Base-by-base conservation (phyloP, 2,329 filamentous ascomycete genomes). In the Metarhizium guizhouense region DNA sequence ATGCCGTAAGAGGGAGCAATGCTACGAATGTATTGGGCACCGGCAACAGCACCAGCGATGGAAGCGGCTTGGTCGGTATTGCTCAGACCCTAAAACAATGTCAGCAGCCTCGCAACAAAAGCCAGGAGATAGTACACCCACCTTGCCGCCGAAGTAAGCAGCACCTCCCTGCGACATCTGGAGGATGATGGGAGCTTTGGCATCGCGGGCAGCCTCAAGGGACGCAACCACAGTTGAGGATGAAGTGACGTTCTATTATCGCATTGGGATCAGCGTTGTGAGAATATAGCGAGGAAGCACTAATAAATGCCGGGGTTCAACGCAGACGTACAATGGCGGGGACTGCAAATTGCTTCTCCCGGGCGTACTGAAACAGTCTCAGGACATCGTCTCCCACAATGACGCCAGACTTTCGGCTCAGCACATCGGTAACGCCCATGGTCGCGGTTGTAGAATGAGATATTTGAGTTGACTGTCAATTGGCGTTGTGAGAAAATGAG, bases 131-230 rank as follows among this genome's bases (percentile, higher is more conserved):
- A 4, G 30, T 47, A 11, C 16, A 47, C 66, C 57, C 74, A 85
- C 83, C 84, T 93, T 93, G 74, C 90, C 91, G 66, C 88, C 89
- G 71, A 95, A 95, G 83, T 86, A 95, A 67, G 91, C 92, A 61
- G 90, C 88, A 76, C 92, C 92, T 69, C 94, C 94, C 76, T 97
- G 90, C 67, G 89, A 95, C 68, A 89, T 81, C 79, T 97, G 94
- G 64, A 97, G 85, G 75, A 96, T 88, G 76, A 96, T 86, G 66
- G 94, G 94, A 59, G 89, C 82, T 75, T 95, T 95, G 71, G 85
- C 80, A 75, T 97, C 92, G 68, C 90, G 87, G 65, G 94, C 94
- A 71, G 94, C 94, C 82, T 99, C 94, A 66, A 99, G 90, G 55
- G 90, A 78, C 66, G 90, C 85, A 63, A 96, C 87, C 61, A 71